Evolutionary conservation across 495 filamentous ascomycete species (phyloP), one percentile per base, ranked within the genome.

Genomic region (Aspergillus saccharolyticus): DNA sequence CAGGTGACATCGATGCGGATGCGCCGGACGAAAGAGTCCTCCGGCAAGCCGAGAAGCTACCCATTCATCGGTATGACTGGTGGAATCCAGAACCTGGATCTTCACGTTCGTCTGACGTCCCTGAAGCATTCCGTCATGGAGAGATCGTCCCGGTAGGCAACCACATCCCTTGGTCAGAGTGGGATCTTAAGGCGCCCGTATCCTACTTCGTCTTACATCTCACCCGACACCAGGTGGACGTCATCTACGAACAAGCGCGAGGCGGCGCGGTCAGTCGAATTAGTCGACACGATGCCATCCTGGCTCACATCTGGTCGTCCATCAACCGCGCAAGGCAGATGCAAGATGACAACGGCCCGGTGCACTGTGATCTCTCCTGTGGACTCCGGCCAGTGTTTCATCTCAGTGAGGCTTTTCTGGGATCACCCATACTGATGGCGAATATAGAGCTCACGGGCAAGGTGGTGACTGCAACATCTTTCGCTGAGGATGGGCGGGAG

Each of bases 41-140:
- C 14, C 21, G 58, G 18, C 42, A 61, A 16, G 51, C 61, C 1
- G 47, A 52, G n/a, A 19, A 17, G 7, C 58, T 74, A 2, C 71
- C 66, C 7, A 48, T 68, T 2, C 63, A 69, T 39, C 67, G 71
- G 0, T 72, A 68, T 42, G 68, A 71, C 57, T 74, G 71, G 71
- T 72, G 67, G 65, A 57, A 61, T 19, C 52, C 56, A 15, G 33
- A 55, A n/a, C 52, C 53, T 22, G 53, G 44, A 8, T 65, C 55
- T 53, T 47, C 56, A 19, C 54, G 56, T 53, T 6, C 51, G 16
- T 20, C 44, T 20, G 21, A 49, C 2, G 17, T 66, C n/a, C 59
- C 68, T 6, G 57, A 63, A 30, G 42, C 49, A 22, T 66, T 62
- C 42, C 61, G 44, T 39, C 20, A 33, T 18, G 49, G 66, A 45